Evolutionary conservation across 257 asterid genomes (phyloP), one percentile per base, ranked within the genome.

Genomic region (Cinchona pubescens): DNA sequence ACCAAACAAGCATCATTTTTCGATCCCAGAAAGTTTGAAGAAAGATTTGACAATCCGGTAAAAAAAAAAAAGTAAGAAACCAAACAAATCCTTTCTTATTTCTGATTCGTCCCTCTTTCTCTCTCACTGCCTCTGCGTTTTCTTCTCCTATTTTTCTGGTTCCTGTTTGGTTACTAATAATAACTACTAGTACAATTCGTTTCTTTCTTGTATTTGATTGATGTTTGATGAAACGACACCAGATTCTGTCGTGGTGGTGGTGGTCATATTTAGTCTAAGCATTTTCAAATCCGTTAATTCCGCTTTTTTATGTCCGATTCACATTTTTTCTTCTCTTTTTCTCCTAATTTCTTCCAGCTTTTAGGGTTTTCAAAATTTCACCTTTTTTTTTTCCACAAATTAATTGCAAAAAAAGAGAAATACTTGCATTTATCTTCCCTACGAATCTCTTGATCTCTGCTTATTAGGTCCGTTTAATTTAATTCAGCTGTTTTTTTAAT

Each of bases 311-410:
- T 63, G 78, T 74, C 78, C 78, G 72, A 63, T 46, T 74, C 68
- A 2, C 63, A 62, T 27, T 43, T 43, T 30, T 45, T 40, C 42
- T 32, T 19, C 35, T 16, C 12, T 58, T 55, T 8, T 29, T 68
- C 75, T 53, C n/a, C n/a, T n/a, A n/a, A n/a, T n/a, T n/a, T n/a
- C n/a, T 42, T 51, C 62, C 32, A 18, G 37, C 1, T 16, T 15
- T 64, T 78, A 78, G 82, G 82, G 78, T 78, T 78, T 67, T 56
- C 56, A 21, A 40, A 63, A 25, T 56, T 56, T 30, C 16, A 14
- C 43, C 23, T 34, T 21, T 62, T 38, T 30, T n/a, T n/a, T n/a
- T n/a, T n/a, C 18, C 5, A 34, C 0, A 6, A 34, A 7, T 65
- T 65, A 46, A 5, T 19, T n/a, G n/a, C n/a, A n/a, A 13, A 75